phyloP scores from a whole-genome alignment of 352 stramenopile genomes.

The Pythium dissimile region DNA sequence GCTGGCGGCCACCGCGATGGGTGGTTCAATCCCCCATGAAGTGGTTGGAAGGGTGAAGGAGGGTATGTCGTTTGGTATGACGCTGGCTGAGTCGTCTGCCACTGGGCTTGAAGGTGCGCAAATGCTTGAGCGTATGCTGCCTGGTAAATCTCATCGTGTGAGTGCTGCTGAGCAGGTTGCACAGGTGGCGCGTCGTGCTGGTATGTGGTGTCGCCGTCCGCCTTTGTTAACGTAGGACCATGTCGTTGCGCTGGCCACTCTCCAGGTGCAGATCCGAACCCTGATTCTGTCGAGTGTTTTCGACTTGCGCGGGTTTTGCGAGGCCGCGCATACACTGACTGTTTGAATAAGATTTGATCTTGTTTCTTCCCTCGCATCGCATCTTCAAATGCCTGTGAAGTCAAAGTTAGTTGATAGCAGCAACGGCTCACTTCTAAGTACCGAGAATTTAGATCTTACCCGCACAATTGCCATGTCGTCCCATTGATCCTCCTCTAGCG shows the following conservation, averaged over 20 bases:
- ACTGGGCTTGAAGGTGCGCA: conserved; percentile 55
- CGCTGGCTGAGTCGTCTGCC: conserved; percentile 24
- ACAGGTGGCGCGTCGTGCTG: not conserved
- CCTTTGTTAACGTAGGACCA: too few relatives aligned
- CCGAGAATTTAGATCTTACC: conserved; percentile 20
- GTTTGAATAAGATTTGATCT: too few relatives aligned
- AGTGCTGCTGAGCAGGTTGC: not conserved
- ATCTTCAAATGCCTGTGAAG: conserved; percentile 61
- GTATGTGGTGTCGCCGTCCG: not conserved
- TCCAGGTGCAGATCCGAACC: not conserved
- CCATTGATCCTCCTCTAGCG: conserved; percentile 60
- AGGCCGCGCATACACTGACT: too few relatives aligned
- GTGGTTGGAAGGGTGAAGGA: not conserved
- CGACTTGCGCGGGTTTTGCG: not conserved
- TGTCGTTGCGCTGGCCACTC: not conserved
- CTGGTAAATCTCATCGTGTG: conserved; percentile 48
- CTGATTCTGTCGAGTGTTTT: too few relatives aligned
- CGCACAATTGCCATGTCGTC: conserved; percentile 81
- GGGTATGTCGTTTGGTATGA: conserved; percentile 2
- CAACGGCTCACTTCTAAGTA: not conserved
- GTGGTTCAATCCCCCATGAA: not conserved
- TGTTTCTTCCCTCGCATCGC: conserved; percentile 39
- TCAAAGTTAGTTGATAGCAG: not conserved
- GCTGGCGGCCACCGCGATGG: not conserved
- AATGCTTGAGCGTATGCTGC: conserved; percentile 67